Conservation (phyloP, 139 green algal species). For the Ostreobium quekettii region DNA sequence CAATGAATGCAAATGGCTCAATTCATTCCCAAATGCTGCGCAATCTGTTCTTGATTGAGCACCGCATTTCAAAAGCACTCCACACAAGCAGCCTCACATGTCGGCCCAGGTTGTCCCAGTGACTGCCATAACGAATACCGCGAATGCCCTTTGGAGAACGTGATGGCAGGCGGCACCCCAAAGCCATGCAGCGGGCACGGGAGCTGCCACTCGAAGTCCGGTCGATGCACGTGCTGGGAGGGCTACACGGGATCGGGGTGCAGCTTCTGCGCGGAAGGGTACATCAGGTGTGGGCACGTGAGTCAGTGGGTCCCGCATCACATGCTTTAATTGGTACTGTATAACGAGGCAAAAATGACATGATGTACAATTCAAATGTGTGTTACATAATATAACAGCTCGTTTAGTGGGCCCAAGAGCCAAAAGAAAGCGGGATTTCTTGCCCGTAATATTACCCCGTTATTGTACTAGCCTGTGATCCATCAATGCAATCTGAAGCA, state of each 20-base stretch:
- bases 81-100: neutral
- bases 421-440: too few relatives aligned
- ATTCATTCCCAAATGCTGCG: too few relatives aligned
- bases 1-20: too few relatives aligned
- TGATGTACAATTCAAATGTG: too few relatives aligned
- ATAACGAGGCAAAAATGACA: too few relatives aligned
- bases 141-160: slow-evolving; percentile 1
- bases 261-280: slow-evolving; percentile 1
- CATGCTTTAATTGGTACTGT: too few relatives aligned
- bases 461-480: too few relatives aligned
- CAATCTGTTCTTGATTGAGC: neutral
- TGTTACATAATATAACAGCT: too few relatives aligned
- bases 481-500: too few relatives aligned
- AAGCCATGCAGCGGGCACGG: slow-evolving; percentile 1
- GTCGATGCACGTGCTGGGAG: slow-evolving; percentile 2
- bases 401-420: too few relatives aligned
- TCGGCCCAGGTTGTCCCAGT: neutral
- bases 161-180: neutral
- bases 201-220: neutral
- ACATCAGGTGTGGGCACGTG: neutral
- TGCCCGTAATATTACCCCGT: too few relatives aligned
- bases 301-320: neutral
- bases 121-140: slow-evolving; percentile 1
- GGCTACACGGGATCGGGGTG: slow-evolving; percentile 6
- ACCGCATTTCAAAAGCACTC: neutral